Conservation (phyloP, 805 yeast species). For the Kuraishia hungarica region DNA sequence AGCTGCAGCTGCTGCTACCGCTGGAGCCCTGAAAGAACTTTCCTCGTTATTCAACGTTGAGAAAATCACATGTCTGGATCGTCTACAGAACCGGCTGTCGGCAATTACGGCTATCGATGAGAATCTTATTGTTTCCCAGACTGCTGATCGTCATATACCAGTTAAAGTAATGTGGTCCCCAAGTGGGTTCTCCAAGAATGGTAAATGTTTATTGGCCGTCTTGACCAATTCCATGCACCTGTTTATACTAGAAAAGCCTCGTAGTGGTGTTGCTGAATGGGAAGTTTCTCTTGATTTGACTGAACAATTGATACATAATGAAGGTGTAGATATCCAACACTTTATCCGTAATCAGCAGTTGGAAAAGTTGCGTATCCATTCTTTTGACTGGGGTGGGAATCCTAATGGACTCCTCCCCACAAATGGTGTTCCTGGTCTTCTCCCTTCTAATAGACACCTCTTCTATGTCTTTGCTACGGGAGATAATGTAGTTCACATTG, state of each 20-base stretch:
- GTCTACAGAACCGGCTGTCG: not conserved
- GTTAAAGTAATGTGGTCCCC: constrained; percentile 12
- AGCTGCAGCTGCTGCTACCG: not conserved
- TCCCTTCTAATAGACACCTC: not conserved
- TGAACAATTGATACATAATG: constrained; percentile 5
- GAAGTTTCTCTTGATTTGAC: constrained; percentile 8
- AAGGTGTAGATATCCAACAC: constrained; percentile 7
- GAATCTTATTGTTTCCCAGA: not conserved
- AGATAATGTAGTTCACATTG: constrained; percentile 1
- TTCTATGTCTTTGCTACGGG: constrained; percentile 4
- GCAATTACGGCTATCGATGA: not conserved
- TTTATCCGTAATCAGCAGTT: constrained; percentile 9
- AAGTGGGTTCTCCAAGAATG: constrained; percentile 8
- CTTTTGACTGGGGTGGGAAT: constrained; percentile 11
- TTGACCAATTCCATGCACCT: constrained; percentile 13
- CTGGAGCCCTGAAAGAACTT: not conserved
- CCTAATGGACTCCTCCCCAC: no score
- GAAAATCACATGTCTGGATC: not conserved
- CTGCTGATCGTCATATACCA: not conserved
- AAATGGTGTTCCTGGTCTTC: no score
- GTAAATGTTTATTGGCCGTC: constrained; percentile 9
- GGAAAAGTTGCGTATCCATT: constrained; percentile 13
- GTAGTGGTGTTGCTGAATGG: constrained; percentile 10
- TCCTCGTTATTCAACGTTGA: not conserved
- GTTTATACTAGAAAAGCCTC: constrained; percentile 8